Evolutionary conservation across 495 filamentous ascomycete genomes (phyloP).

Genomic region (Xylaria longipes): DNA sequence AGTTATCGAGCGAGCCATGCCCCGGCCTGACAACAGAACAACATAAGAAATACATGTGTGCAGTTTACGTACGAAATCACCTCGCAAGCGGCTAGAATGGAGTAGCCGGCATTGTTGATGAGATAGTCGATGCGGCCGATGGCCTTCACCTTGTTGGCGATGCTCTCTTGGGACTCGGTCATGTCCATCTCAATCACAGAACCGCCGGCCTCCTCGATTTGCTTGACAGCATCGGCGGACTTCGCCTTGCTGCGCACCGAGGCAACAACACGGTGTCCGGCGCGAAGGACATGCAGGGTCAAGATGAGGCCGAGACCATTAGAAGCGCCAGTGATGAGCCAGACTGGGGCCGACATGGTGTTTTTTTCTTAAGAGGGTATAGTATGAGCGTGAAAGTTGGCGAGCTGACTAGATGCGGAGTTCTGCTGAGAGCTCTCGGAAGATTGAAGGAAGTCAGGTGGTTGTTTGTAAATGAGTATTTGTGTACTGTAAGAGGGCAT

Average conservation of each 20-base stretch:
- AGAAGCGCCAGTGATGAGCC: constrained; percentile 61
- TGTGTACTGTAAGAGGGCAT: background rate
- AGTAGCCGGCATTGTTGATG: constrained; percentile 57
- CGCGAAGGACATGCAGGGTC: constrained; percentile 47
- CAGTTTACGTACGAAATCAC: constrained; percentile 40
- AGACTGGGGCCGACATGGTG: constrained; percentile 34
- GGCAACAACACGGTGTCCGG: constrained; percentile 53
- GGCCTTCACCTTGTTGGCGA: constrained; percentile 41
- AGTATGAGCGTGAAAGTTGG: background rate
- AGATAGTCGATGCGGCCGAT: constrained; percentile 56
- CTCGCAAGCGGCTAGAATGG: constrained; percentile 51
- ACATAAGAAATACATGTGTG: background rate
- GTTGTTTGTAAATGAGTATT: background rate
- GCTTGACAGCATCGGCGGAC: constrained; percentile 31
- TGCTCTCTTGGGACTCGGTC: constrained; percentile 39
- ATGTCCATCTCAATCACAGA: constrained; percentile 50
- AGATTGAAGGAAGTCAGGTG: background rate
- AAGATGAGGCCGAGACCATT: constrained; percentile 57
- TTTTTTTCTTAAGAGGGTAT: background rate
- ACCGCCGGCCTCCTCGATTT: constrained; percentile 36
- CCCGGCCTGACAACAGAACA: background rate
- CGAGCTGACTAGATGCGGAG: too few species aligned
- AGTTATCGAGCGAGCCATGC: background rate
- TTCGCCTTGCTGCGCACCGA: constrained; percentile 48
- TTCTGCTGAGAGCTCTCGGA: too few species aligned